A percentile compares a stretch with the other conserved stretches of the same genome.
These are phyloP conservation scores for Aspergillus melleus DNA, from an alignment of 2,329 filamentous ascomycete species.

Conservation along the genomic window DNA sequence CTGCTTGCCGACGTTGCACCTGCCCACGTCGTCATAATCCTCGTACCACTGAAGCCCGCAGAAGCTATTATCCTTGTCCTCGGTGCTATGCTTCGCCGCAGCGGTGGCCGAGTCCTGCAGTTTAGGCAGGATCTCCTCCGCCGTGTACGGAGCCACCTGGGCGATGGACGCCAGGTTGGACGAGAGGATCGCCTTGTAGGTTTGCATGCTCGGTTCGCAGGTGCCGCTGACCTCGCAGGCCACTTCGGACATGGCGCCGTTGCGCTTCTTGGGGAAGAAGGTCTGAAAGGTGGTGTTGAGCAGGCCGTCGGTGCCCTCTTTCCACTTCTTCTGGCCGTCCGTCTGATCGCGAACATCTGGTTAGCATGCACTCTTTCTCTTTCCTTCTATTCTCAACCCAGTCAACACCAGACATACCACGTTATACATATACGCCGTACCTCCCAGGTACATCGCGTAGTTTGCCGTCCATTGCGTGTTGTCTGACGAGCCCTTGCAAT, in stretches of 20 bases:
- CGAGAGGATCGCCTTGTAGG: conserved; percentile 64
- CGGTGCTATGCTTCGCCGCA: conserved; percentile 53
- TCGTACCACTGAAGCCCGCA: conserved; percentile 40
- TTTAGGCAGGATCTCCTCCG: conserved; percentile 48
- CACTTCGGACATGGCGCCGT: conserved; percentile 55
- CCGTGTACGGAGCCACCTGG: conserved; percentile 57
- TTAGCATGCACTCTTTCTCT: not conserved
- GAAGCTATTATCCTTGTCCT: conserved; percentile 36
- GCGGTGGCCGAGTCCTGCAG: conserved; percentile 53
- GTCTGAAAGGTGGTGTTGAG: conserved; percentile 57
- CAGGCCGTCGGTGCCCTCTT: conserved; percentile 48
- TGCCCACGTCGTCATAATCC: conserved; percentile 32
- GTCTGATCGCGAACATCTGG: conserved; percentile 21
- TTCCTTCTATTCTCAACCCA: not conserved
- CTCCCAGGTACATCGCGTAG: conserved; percentile 52
- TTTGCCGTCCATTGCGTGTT: conserved; percentile 57
- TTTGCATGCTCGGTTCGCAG: conserved; percentile 60
- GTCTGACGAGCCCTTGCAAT: conserved; percentile 49
- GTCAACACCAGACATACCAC: conserved; percentile 27
- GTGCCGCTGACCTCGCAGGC: conserved; percentile 53
- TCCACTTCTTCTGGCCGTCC: conserved; percentile 50
- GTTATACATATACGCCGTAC: conserved; percentile 57
- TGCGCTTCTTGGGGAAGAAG: conserved; percentile 47
- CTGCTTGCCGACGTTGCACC: conserved; percentile 29
- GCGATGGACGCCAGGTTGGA: conserved; percentile 57